These are phyloP conservation scores for Botryobasidium botryosum DNA, from an alignment of 768 basidiomycete genomes.

Conservation along the genomic window DNA sequence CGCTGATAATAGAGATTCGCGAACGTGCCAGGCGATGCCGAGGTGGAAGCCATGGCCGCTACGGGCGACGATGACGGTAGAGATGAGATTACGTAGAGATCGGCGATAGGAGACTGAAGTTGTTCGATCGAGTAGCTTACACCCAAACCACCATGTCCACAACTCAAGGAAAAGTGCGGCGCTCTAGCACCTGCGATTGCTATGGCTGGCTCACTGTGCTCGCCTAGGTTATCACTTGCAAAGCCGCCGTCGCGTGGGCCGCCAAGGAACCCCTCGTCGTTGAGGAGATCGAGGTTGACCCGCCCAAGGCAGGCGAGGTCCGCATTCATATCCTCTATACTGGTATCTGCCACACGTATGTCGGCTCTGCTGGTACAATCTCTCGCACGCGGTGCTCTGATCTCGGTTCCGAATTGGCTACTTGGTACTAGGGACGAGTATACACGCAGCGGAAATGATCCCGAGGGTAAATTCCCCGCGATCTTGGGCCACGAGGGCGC, in stretches of 20 bases:
- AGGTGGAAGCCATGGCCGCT: background rate
- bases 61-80: background rate
- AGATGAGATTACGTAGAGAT: background rate
- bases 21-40: conserved; percentile 15
- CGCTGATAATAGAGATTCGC: conserved; percentile 38
- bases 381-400: background rate
- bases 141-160: conserved; percentile 37
- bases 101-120: conserved; percentile 9
- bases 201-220: background rate
- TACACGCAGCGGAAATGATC: conserved; percentile 88
- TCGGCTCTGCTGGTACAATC: background rate
- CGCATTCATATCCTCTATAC: conserved; percentile 85
- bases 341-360: conserved; percentile 83
- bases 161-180: conserved; percentile 44
- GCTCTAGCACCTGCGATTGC: too few species aligned
- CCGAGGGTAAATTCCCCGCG: conserved; percentile 86
- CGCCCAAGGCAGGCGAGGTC: conserved; percentile 81
- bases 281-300: conserved; percentile 88
- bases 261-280: conserved; percentile 72
- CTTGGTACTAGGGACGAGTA: conserved; percentile 62
- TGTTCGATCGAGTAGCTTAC: conserved; percentile 15
- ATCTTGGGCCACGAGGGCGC: conserved; percentile 94
- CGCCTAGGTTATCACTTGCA: conserved; percentile 43
- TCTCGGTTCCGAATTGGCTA: too few species aligned
- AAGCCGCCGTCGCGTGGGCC: conserved; percentile 91